Conservation (phyloP, 495 filamentous ascomycete genomes). For the Xylaria intraflava region DNA sequence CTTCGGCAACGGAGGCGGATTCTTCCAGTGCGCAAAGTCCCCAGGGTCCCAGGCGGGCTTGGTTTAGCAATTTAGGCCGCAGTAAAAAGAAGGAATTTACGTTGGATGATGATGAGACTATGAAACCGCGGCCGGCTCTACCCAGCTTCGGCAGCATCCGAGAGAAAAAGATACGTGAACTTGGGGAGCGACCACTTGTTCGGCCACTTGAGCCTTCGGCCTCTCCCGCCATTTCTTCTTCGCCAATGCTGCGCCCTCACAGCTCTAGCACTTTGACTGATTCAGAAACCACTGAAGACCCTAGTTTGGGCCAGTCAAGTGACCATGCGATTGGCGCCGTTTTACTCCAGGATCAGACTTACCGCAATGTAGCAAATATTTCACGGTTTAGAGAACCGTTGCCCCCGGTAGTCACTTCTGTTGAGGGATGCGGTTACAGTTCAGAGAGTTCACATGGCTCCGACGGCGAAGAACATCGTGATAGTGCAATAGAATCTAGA, state of each 20-base stretch:
- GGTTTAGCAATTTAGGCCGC: slow-evolving; percentile 50
- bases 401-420: slow-evolving; percentile 59
- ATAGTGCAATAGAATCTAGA: background rate
- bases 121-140: slow-evolving; percentile 69
- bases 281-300: slow-evolving; percentile 21
- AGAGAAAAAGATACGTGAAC: slow-evolving; percentile 37
- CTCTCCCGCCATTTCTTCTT: slow-evolving; percentile 13
- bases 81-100: slow-evolving; percentile 39
- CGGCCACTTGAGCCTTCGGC: slow-evolving; percentile 36
- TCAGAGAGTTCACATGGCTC: slow-evolving; percentile 37
- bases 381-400: slow-evolving; percentile 51
- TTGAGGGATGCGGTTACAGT: slow-evolving; percentile 53
- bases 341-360: slow-evolving; percentile 45
- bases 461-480: slow-evolving; percentile 18
- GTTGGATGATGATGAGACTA: slow-evolving; percentile 57
- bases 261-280: slow-evolving; percentile 11
- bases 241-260: slow-evolving; percentile 19
- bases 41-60: slow-evolving; percentile 42
- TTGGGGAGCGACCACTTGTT: slow-evolving; percentile 45
- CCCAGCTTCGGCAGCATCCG: slow-evolving; percentile 83
- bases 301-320: slow-evolving; percentile 44
- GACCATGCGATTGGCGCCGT: slow-evolving; percentile 60
- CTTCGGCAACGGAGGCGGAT: slow-evolving; percentile 45
- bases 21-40: slow-evolving; percentile 45
- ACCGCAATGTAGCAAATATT: slow-evolving; percentile 39